Evolutionary conservation across 202 grass and related monocot genomes (phyloP).

Genomic region (Elaeis oleifera): DNA sequence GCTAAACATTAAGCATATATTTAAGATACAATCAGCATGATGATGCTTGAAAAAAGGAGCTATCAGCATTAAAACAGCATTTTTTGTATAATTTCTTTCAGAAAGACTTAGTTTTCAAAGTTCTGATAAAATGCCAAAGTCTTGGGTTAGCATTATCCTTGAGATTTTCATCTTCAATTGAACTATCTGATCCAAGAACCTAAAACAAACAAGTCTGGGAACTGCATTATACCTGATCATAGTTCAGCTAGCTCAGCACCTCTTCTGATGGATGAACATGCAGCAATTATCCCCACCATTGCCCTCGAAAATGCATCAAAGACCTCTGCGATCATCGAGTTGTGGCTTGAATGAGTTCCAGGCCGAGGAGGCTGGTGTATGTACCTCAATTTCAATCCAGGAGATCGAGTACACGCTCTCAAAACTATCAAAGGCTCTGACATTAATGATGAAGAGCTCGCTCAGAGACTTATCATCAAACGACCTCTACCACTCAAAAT

Average conservation of each 20-base stretch:
- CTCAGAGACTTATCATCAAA: slow-evolving; percentile 11
- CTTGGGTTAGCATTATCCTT: too few relatives aligned
- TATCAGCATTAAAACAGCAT: too few relatives aligned
- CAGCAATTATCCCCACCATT: slow-evolving; percentile 12
- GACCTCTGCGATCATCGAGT: slow-evolving; percentile 7
- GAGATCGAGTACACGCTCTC: slow-evolving; percentile 4
- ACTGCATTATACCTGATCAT: background rate
- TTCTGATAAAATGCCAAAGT: too few relatives aligned
- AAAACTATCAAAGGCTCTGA: slow-evolving; percentile 2
- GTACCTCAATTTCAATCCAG: background rate
- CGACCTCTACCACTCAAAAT: slow-evolving; percentile 12
- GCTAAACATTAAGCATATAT: too few relatives aligned
- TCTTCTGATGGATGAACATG: slow-evolving; percentile 14
- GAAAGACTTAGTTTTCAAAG: too few relatives aligned
- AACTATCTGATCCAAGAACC: too few relatives aligned
- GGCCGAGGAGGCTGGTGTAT: slow-evolving; percentile 6
- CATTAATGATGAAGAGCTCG: slow-evolving; percentile 16
- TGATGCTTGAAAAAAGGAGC: too few relatives aligned
- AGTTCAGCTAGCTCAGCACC: background rate
- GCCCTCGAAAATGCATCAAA: slow-evolving; percentile 4
- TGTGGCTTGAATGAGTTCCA: slow-evolving; percentile 13
- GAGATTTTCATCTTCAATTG: too few relatives aligned
- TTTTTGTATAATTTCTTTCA: too few relatives aligned
- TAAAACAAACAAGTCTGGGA: too few relatives aligned
- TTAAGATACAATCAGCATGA: too few relatives aligned